A percentile compares a stretch with the other conserved stretches of the same genome.
Evolutionary conservation across 345 rosid genomes (phyloP).

Genomic region (Camelina sativa): DNA sequence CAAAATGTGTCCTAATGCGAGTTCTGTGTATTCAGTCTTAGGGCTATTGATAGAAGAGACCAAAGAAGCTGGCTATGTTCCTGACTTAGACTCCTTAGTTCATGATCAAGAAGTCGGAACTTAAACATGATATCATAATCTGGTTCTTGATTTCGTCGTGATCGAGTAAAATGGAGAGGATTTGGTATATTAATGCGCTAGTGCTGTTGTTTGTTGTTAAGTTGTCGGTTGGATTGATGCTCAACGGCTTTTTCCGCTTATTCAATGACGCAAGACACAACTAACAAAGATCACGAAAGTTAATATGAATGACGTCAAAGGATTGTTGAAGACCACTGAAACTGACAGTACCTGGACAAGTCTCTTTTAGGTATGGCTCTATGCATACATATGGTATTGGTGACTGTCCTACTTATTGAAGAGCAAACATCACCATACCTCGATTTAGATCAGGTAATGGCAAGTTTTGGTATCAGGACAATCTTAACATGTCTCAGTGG

Average conservation of each 20-base stretch:
- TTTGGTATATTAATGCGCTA: neutral
- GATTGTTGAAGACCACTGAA: slow-evolving; percentile 3
- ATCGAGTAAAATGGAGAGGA: slow-evolving; percentile 5
- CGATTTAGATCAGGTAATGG: slow-evolving; percentile 29
- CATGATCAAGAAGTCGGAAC: slow-evolving; percentile 53
- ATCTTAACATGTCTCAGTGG: neutral
- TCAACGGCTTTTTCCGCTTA: neutral
- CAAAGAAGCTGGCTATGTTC: slow-evolving; percentile 60
- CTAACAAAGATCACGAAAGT: slow-evolving; percentile 17
- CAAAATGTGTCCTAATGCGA: slow-evolving; percentile 49
- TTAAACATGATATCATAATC: slow-evolving; percentile 25
- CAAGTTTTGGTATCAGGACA: slow-evolving; percentile 24
- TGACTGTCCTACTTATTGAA: slow-evolving; percentile 19
- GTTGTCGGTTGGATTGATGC: slow-evolving; percentile 5
- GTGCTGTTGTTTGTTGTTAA: neutral
- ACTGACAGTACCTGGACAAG: slow-evolving; percentile 22
- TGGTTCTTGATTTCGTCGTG: neutral
- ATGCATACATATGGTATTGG: slow-evolving; percentile 9
- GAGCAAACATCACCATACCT: slow-evolving; percentile 26
- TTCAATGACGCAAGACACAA: slow-evolving; percentile 1
- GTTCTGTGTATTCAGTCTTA: slow-evolving; percentile 53
- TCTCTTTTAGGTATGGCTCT: slow-evolving; percentile 23
- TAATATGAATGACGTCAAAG: neutral
- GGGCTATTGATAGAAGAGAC: slow-evolving; percentile 57
- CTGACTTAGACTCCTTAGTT: slow-evolving; percentile 51